These are phyloP conservation scores for Tirmania nivea DNA, from an alignment of 495 filamentous ascomycete genomes.

Conservation along the genomic window DNA sequence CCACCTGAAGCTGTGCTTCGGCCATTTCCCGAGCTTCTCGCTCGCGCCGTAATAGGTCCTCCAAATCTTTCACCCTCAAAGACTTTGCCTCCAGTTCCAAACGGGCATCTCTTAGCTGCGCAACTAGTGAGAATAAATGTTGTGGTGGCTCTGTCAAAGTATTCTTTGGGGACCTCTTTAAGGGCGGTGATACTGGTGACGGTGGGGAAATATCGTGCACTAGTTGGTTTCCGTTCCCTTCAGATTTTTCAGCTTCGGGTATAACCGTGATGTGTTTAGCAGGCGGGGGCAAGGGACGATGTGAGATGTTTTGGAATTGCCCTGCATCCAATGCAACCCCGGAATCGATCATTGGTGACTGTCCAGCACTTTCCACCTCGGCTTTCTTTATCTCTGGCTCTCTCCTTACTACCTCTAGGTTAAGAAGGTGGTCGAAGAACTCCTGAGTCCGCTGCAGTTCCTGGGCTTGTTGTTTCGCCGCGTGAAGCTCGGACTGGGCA, in stretches of 20 bases:
- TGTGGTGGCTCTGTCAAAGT: conserved; percentile 56
- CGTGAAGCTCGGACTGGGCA: conserved; percentile 59
- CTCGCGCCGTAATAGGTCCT: conserved; percentile 57
- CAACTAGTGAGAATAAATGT: conserved; percentile 61
- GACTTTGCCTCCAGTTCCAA: conserved; percentile 64
- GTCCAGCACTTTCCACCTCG: conserved; percentile 16
- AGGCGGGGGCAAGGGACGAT: conserved; percentile 2
- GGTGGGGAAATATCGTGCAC: neutral
- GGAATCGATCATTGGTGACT: neutral
- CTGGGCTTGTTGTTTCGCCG: conserved; percentile 64
- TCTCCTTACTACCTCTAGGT: conserved; percentile 50
- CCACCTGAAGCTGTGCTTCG: conserved; percentile 45
- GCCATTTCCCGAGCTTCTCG: conserved; percentile 58
- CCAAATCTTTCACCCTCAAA: conserved; percentile 56
- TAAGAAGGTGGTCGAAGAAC: conserved; percentile 53
- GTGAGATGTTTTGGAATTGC: conserved; percentile 1
- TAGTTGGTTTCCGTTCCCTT: neutral
- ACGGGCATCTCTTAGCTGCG: conserved; percentile 57
- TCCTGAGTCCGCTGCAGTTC: conserved; percentile 64
- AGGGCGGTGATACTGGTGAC: neutral
- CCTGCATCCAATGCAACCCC: neutral
- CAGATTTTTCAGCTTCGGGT: neutral
- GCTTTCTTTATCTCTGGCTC: conserved; percentile 18
- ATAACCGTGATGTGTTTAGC: neutral
- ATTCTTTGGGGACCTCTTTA: conserved; percentile 59